A percentile compares a stretch with the other conserved stretches of the same genome.
Evolutionary conservation across 768 basidiomycete genomes (phyloP).

Genomic region (Pulveroboletus sp.): DNA sequence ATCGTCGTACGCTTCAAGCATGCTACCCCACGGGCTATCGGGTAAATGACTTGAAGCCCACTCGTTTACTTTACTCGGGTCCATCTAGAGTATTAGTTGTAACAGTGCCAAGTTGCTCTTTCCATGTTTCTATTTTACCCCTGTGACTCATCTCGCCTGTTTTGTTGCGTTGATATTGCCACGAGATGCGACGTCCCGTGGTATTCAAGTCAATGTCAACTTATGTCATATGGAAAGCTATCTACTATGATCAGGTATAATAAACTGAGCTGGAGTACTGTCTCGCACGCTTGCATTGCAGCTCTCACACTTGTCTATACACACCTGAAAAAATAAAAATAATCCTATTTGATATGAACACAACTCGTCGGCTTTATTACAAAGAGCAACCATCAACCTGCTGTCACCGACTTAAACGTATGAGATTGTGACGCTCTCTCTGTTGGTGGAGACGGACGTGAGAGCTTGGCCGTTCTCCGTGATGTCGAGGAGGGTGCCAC

Average conservation of each 20-base stretch:
- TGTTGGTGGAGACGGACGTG: constrained; percentile 10
- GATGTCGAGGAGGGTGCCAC: constrained; percentile 8
- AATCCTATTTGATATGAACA: background rate
- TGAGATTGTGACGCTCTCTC: background rate
- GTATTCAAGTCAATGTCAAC: background rate
- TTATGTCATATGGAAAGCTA: background rate
- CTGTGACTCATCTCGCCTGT: constrained; percentile 5
- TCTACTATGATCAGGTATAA: background rate
- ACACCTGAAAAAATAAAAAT: background rate
- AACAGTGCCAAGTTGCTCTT: constrained; percentile 2
- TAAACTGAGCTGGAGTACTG: background rate
- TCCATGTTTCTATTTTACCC: background rate
- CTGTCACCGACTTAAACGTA: constrained; percentile 2
- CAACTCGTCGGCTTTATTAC: background rate
- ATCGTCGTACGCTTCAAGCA: constrained; percentile 80
- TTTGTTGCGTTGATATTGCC: constrained; percentile 1
- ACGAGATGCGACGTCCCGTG: background rate
- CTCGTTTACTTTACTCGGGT: background rate
- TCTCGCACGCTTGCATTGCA: background rate
- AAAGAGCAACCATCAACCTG: background rate
- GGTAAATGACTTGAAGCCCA: constrained; percentile 2
- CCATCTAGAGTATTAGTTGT: constrained; percentile 4
- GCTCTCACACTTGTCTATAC: background rate
- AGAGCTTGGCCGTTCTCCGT: constrained; percentile 2
- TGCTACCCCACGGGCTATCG: constrained; percentile 6